Percentiles rank a stretch among this genome's conserved stretches.
Evolutionary conservation across 169 alveolate genomes (phyloP).

Genomic region (Plasmodium vivax): DNA sequence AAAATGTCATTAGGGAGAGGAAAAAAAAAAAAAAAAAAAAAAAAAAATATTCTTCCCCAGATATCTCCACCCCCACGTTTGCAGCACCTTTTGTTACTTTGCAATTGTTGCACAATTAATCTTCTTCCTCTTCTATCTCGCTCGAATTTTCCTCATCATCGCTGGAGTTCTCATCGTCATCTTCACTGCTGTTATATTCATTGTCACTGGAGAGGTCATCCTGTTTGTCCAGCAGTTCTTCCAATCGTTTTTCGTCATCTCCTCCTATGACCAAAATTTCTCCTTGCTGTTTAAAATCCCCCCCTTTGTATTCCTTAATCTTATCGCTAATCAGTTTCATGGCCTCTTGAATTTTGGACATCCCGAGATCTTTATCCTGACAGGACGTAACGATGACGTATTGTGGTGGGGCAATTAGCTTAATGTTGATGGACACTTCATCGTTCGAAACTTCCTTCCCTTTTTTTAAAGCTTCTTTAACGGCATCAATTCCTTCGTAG

Average conservation of each 20-base stretch:
- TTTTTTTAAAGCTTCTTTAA: constrained; percentile 91
- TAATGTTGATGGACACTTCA: constrained; percentile 84
- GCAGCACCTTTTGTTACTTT: background rate
- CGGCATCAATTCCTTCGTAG: constrained; percentile 98
- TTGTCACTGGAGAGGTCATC: constrained; percentile 83
- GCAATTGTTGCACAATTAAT: constrained; percentile 49
- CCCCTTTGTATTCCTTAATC: constrained; percentile 89
- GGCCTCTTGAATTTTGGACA: constrained; percentile 85
- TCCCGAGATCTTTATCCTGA: constrained; percentile 91
- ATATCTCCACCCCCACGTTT: background rate
- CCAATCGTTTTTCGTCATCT: constrained; percentile 90
- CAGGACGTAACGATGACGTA: constrained; percentile 92
- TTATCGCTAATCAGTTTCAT: constrained; percentile 87
- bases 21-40: too few relatives aligned
- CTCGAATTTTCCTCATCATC: constrained; percentile 86
- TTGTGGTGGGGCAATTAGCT: constrained; percentile 94
- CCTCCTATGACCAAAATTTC: constrained; percentile 92
- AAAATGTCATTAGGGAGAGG: background rate
- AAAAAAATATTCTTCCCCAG: background rate
- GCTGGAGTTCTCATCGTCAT: constrained; percentile 92
- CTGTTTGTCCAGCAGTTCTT: constrained; percentile 84
- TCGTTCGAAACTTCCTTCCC: constrained; percentile 75
- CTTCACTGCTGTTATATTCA: constrained; percentile 87
- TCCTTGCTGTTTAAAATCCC: constrained; percentile 91
- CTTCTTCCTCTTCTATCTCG: constrained; percentile 87